These are phyloP conservation scores for Penstemon eatonii DNA, from an alignment of 257 asterid species.

Conservation along the genomic window DNA sequence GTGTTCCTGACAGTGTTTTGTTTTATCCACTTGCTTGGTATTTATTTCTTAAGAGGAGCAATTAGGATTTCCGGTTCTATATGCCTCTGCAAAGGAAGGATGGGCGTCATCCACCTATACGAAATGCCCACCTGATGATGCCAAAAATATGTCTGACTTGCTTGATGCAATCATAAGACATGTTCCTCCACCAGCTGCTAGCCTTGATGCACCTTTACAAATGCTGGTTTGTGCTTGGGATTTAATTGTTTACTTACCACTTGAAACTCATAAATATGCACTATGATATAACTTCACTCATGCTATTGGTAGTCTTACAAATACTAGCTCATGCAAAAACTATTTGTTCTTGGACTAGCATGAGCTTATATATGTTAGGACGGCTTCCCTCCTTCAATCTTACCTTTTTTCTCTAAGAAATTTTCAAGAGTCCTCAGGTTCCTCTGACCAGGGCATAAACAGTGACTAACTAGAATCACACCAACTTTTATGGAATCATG, in stretches of 20 bases:
- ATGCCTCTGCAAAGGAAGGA: conserved; percentile 99
- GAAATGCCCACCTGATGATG: conserved; percentile 73
- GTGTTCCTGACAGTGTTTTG: conserved; percentile 3
- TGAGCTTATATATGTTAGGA: not conserved
- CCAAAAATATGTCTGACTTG: conserved; percentile 82
- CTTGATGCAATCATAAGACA: conserved; percentile 82
- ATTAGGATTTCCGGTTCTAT: conserved; percentile 92
- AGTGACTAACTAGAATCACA: conserved; percentile 1
- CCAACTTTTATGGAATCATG: too few relatives aligned
- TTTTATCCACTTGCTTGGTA: not conserved
- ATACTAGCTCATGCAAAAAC: not conserved
- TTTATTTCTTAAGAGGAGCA: conserved; percentile 71
- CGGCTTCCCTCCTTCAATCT: not conserved
- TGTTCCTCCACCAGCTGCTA: conserved; percentile 80
- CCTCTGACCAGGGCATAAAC: not conserved
- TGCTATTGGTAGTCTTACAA: not conserved
- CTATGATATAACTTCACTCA: not conserved
- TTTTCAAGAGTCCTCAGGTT: not conserved
- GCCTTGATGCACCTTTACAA: conserved; percentile 83
- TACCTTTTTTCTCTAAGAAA: not conserved
- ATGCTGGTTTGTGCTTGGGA: conserved; percentile 79
- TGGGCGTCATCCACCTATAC: conserved; percentile 93
- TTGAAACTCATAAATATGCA: not conserved
- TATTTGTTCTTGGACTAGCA: conserved; percentile 3
- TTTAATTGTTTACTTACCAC: conserved; percentile 17